These are phyloP conservation scores for Kodamaea kaohsiungensis DNA, from an alignment of 805 yeast species.

Conservation along the genomic window DNA sequence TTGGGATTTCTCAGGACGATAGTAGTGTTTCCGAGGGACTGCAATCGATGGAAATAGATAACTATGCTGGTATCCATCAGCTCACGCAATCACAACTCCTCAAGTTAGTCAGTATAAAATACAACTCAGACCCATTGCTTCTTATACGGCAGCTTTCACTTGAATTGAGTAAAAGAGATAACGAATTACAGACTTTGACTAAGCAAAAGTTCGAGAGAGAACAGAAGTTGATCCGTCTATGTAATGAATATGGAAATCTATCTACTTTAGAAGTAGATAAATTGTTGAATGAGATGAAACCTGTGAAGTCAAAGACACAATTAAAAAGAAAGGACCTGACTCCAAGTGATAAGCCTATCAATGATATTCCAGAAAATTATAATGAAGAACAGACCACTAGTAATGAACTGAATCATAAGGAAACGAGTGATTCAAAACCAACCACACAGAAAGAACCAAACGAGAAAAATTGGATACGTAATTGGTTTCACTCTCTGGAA, in stretches of 20 bases:
- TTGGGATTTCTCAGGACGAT: slow-evolving; percentile 10
- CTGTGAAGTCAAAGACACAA: not conserved
- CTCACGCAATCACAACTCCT: slow-evolving; percentile 22
- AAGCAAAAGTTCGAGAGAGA: slow-evolving; percentile 34
- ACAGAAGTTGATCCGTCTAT: slow-evolving; percentile 31
- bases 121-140: slow-evolving; percentile 23
- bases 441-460: not conserved
- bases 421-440: not conserved
- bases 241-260: slow-evolving; percentile 38
- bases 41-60: not conserved
- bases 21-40: not conserved
- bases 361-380: not conserved
- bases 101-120: slow-evolving; percentile 25
- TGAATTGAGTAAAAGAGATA: slow-evolving; percentile 50
- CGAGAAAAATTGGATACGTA: not conserved
- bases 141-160: slow-evolving; percentile 49
- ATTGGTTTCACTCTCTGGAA: slow-evolving; percentile 5
- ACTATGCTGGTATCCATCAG: slow-evolving; percentile 16
- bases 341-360: not conserved
- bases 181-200: slow-evolving; percentile 42
- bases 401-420: not conserved
- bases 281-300: slow-evolving; percentile 19
- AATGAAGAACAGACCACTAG: not conserved
- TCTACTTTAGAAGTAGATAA: slow-evolving; percentile 37
- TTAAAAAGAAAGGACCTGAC: not conserved